Conservation (phyloP, 2,329 filamentous ascomycete species). For the Botryotinia globosa region DNA sequence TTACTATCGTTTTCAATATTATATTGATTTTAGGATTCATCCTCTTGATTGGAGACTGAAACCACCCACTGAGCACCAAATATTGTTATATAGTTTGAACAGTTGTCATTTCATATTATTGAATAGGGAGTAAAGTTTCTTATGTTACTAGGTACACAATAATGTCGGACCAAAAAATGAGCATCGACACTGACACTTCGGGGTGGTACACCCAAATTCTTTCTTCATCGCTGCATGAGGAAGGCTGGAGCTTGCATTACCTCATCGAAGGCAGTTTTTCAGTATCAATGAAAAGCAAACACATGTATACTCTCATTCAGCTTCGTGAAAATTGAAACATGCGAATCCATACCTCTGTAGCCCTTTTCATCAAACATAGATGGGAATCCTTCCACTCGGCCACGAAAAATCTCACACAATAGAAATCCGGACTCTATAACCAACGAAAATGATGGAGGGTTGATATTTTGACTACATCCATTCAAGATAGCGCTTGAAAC, state of each 20-base stretch:
- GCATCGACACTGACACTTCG: neutral
- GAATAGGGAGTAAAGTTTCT: neutral
- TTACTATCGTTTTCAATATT: neutral
- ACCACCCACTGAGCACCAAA: neutral
- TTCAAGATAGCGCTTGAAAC: too few species aligned
- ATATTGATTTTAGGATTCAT: neutral
- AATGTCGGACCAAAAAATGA: neutral
- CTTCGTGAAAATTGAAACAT: neutral
- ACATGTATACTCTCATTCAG: neutral
- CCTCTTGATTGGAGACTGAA: neutral
- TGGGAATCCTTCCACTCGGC: neutral
- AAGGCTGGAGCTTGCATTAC: neutral
- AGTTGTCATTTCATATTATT: fast-evolving
- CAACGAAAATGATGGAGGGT: neutral
- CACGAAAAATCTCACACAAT: neutral
- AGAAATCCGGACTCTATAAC: fast-evolving
- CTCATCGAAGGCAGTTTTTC: neutral
- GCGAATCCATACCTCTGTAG: neutral
- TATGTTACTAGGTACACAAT: neutral
- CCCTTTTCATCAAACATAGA: neutral
- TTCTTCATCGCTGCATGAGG: neutral
- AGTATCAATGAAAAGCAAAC: neutral
- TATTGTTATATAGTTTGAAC: neutral
- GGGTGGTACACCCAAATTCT: neutral
- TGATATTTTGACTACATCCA: too few species aligned